Percentiles rank a stretch among this genome's conserved stretches.
These are phyloP conservation scores for Cylindrotheca fusiformis DNA, from an alignment of 108 stramenopile species.

Conservation along the genomic window DNA sequence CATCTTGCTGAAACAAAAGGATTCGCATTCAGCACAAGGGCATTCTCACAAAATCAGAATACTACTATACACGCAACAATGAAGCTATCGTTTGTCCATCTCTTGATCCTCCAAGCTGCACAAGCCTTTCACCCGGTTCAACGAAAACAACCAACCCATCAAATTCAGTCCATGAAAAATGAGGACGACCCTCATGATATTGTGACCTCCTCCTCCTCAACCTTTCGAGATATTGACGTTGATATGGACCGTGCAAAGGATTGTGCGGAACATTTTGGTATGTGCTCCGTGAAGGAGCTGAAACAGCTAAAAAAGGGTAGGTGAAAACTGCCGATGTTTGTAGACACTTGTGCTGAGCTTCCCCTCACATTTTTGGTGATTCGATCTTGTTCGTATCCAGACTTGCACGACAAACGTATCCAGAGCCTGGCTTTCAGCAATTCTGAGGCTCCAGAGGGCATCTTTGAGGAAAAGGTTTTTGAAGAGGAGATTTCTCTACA, in stretches of 20 bases:
- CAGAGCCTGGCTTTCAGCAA: conserved; percentile 9
- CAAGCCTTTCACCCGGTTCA: no score
- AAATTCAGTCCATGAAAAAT: neutral
- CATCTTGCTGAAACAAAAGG: no score
- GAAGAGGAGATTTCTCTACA: conserved; percentile 28
- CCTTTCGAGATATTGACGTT: neutral
- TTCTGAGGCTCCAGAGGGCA: conserved; percentile 11
- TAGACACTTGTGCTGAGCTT: no score
- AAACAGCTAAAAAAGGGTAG: conserved; percentile 20
- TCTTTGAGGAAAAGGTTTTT: conserved; percentile 14
- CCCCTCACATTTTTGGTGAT: no score
- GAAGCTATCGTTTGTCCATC: no score
- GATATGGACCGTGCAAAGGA: conserved; percentile 6
- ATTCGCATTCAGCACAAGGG: no score
- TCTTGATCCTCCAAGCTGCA: no score
- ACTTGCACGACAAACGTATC: conserved; percentile 25
- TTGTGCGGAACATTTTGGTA: conserved; percentile 27
- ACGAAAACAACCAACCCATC: neutral
- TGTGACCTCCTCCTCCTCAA: neutral
- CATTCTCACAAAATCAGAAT: no score
- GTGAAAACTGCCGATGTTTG: no score
- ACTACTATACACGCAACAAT: no score
- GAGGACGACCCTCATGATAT: neutral
- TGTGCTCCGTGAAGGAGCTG: conserved; percentile 20
- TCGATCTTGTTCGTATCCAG: conserved; percentile 7